Evolutionary conservation across 129 eudicot genomes (phyloP), one percentile per base, ranked within the genome.

Genomic region (Logfia minima): DNA sequence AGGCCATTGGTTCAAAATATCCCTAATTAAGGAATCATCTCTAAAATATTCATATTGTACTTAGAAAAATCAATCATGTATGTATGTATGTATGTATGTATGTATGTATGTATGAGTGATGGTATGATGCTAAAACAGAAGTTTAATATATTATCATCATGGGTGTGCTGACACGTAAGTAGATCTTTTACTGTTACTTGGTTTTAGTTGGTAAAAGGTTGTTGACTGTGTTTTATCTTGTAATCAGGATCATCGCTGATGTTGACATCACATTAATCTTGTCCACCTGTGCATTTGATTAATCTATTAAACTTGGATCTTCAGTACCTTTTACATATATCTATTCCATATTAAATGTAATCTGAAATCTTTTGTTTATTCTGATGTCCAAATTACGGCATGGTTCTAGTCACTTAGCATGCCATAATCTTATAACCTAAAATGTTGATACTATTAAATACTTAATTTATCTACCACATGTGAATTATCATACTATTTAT

Each of bases 161-260:
- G 51, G 17, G 14, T 17, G 10, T 71, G 65, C 52, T 6, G 60
- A 56, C 66, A 55, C 48, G 48, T 19, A 56, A 72, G 51, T 31
- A 53, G 52, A 53, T 72, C 61, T 31, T 55, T 56, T 18, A 32
- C 55, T 35, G 55, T 22, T 48, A 37, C 9, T 41, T 39, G 13
- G 59, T 61, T 60, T 60, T 61, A 35, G 78, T 35, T 23, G 19
- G 51, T 56, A 6, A 72, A 31, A n/a, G 6, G 34, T 29, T 22
- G 10, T 74, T 60, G 39, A 37, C 35, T 73, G 28, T 19, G 22
- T 63, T 63, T 66, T 32, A 66, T 71, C 29, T 71, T 34, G 68
- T 59, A 59, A 73, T 73, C 56, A 56, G 77, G 56, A 73, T 56
- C 35, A 56, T 73, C 77, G 59, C 32, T 72, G 76, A 73, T 34